Conservation (phyloP, 768 basidiomycete species). For the Collybiopsis confluens region DNA sequence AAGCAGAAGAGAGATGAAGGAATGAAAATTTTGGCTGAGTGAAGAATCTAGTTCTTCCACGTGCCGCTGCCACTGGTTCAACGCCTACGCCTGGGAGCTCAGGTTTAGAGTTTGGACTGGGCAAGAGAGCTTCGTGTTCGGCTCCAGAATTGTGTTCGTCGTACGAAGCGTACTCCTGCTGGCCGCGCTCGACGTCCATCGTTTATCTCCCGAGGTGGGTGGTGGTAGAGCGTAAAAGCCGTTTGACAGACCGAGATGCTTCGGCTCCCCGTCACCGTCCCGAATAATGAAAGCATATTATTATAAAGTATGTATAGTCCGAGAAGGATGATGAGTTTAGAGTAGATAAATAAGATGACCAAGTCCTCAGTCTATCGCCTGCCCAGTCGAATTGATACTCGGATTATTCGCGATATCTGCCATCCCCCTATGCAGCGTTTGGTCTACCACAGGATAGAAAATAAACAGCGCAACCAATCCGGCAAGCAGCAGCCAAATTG, state of each 20-base stretch:
- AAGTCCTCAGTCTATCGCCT: neutral
- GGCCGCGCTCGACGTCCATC: constrained; percentile 10
- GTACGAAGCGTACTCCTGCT: constrained; percentile 8
- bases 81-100: neutral
- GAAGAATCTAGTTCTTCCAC: too few relatives aligned
- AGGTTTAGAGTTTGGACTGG: constrained; percentile 13
- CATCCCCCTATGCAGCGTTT: neutral
- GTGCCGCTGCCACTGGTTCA: too few relatives aligned
- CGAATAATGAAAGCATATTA: neutral
- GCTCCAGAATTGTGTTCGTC: constrained; percentile 10
- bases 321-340: neutral
- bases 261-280: neutral
- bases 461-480: constrained; percentile 2
- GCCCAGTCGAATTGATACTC: neutral
- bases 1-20: constrained; percentile 43
- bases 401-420: neutral
- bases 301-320: neutral
- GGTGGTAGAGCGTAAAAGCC: neutral
- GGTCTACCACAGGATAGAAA: neutral
- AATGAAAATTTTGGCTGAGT: constrained; percentile 25
- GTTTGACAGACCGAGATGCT: neutral
- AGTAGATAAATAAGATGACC: neutral
- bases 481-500: neutral
- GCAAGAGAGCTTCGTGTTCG: constrained; percentile 36
- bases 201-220: neutral